A percentile compares a stretch with the other conserved stretches of the same genome.
Conservation (phyloP, 1,139 yeast species). For the Wickerhamomyces sp. region DNA sequence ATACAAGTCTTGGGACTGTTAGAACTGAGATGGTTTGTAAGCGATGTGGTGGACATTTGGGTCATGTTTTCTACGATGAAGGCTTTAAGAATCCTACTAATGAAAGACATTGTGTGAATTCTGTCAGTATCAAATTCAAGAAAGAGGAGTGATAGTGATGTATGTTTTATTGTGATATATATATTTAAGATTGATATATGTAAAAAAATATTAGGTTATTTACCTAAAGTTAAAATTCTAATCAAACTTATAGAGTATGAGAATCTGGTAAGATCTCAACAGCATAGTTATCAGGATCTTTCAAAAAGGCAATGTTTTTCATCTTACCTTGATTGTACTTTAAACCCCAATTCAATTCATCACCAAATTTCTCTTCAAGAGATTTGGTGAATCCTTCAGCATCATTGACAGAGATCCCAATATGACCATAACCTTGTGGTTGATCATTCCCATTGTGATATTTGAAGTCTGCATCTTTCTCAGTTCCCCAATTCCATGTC, state of each 20-base stretch:
- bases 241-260: conserved; percentile 1
- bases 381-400: conserved; percentile 51
- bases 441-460: conserved; percentile 85
- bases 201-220: too few relatives aligned
- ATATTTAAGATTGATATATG: not conserved
- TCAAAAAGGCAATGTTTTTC: conserved; percentile 61
- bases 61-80: conserved; percentile 94
- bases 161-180: not conserved
- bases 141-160: conserved; percentile 19
- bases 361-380: conserved; percentile 43
- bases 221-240: too few relatives aligned
- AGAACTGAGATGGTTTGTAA: conserved; percentile 87
- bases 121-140: conserved; percentile 67
- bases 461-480: conserved; percentile 60
- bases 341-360: conserved; percentile 42
- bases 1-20: conserved; percentile 63
- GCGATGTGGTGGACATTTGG: conserved; percentile 90
- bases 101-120: conserved; percentile 92
- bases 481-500: conserved; percentile 96
- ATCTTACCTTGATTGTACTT: conserved; percentile 59
- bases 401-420: conserved; percentile 68
- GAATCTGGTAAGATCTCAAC: conserved; percentile 58
- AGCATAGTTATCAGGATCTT: conserved; percentile 92
- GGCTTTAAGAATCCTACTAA: conserved; percentile 88
- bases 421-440: conserved; percentile 82